These are phyloP conservation scores for Candida arabinofermentans DNA, from an alignment of 805 yeast genomes.

Conservation along the genomic window DNA sequence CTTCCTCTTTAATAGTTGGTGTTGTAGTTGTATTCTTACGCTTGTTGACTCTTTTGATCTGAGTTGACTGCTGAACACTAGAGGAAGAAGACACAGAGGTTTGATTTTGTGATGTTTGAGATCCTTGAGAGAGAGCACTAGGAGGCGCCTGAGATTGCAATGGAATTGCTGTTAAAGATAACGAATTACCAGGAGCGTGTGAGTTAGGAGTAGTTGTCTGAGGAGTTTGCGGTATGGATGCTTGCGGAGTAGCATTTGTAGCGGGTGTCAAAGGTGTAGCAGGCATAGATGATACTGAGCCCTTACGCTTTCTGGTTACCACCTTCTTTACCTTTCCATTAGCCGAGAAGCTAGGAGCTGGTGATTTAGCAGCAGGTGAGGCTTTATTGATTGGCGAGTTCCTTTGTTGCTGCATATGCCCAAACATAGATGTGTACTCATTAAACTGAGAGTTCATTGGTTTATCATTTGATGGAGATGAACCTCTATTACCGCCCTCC, in stretches of 20 bases:
- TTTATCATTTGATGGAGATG: conserved; percentile 12
- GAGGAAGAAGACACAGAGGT: neutral
- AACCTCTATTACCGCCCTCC: conserved; percentile 1
- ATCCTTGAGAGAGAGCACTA: neutral
- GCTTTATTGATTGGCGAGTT: conserved; percentile 16
- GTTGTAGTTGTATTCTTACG: conserved; percentile 22
- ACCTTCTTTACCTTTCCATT: conserved; percentile 18
- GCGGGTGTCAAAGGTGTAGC: conserved; percentile 33
- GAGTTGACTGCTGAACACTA: neutral
- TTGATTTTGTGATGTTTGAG: neutral
- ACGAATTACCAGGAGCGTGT: conserved; percentile 3
- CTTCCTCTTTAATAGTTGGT: conserved; percentile 28
- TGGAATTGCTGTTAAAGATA: neutral
- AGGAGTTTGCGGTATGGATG: conserved; percentile 19
- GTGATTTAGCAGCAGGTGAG: conserved; percentile 13
- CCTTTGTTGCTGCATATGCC: conserved; percentile 21
- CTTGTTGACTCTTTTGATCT: conserved; percentile 16
- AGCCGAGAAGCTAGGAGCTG: conserved; percentile 4
- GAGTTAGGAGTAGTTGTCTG: conserved; percentile 14
- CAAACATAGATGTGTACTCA: conserved; percentile 20
- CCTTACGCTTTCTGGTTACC: conserved; percentile 23
- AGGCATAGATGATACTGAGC: conserved; percentile 27
- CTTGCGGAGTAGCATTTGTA: conserved; percentile 27
- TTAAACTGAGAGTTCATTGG: conserved; percentile 15
- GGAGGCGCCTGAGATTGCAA: too few relatives aligned